Evolutionary conservation across 2,329 filamentous ascomycete species (phyloP).

Genomic region (Cadophora sp.): DNA sequence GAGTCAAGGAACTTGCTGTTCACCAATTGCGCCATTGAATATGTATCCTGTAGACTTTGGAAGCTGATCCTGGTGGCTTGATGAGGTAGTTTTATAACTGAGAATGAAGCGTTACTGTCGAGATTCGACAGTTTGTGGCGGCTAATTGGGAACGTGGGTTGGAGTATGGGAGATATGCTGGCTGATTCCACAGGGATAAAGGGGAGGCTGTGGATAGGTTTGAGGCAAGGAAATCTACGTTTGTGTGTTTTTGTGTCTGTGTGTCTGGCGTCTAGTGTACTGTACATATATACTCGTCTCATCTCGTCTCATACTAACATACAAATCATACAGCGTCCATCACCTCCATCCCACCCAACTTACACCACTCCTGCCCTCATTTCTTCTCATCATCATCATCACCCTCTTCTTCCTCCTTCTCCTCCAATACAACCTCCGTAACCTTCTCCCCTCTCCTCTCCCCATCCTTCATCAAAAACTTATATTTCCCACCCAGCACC

Average conservation of each 20-base stretch:
- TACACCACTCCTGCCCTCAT: neutral
- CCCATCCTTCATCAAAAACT: conserved; percentile 53
- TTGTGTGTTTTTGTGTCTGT: neutral
- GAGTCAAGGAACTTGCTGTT: too few species aligned
- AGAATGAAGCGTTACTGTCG: too few species aligned
- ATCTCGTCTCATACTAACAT: conserved; percentile 5
- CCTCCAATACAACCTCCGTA: conserved; percentile 39
- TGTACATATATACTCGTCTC: conserved; percentile 5
- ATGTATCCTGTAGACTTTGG: too few species aligned
- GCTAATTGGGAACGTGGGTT: too few species aligned
- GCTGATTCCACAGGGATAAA: too few species aligned
- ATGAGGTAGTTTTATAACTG: too few species aligned
- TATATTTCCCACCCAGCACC: conserved; percentile 82
- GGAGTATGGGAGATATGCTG: too few species aligned
- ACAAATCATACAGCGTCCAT: neutral
- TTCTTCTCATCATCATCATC: neutral
- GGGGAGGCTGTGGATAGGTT: neutral
- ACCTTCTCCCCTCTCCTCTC: conserved; percentile 36
- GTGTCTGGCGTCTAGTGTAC: neutral
- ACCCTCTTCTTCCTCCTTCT: conserved; percentile 22
- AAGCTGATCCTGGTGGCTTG: too few species aligned
- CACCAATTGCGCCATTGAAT: too few species aligned
- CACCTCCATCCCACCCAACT: neutral
- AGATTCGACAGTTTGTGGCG: too few species aligned
- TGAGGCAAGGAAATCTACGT: conserved; percentile 4